Base-by-base conservation (phyloP, 116 monocot species). In the Dioscorea cayenensis region DNA sequence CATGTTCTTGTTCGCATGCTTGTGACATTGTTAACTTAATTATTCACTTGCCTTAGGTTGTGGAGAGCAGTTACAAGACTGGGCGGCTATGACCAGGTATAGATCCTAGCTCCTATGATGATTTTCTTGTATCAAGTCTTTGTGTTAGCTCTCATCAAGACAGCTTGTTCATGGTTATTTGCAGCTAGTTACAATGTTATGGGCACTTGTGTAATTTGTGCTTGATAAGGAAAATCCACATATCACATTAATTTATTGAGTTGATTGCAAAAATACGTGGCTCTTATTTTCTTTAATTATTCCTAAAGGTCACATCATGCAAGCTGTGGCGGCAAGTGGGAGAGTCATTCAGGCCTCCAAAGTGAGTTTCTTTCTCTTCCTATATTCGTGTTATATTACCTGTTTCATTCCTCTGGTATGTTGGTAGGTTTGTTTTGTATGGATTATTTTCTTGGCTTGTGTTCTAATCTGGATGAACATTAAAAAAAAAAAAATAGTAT, bases 291-390 rank as follows among this genome's bases (percentile, higher is more conserved):
- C 17, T 64, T 12, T 2, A 64, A 65, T 69, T 69, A 20, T 68
- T 36, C 79, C 61, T 73, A 22, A 63, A 90, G 90, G 90, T 90
- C 37, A 87, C 90, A 70, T 66, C 77, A 38, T 82, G 77, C 77
- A 90, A 90, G 69, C 67, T 90, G 51, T 90, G 90, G 90, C 90
- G 90, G 20, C 86, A 87, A 87, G 90, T 90, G 37, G 90, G 90
- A 79, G 86, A 87, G 73, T 84, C 90, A 61, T 90, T 90, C 65
- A 90, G 77, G 70, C 90, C 90, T 49, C 90, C 90, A 65, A 90
- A 90, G 90, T 90, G 77, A 79, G 78, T 55, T 51, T 75, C 38
- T 70, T 79, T 19, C 28, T 32, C 28, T 17, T 14, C 27, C 14
- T 28, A 64, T 6, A 16, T 23, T 27, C 14, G 23, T 28, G 14